Evolutionary conservation across 225 moss, liverwort and hornwort species (phyloP).

Genomic region (Straminergon stramineum): DNA sequence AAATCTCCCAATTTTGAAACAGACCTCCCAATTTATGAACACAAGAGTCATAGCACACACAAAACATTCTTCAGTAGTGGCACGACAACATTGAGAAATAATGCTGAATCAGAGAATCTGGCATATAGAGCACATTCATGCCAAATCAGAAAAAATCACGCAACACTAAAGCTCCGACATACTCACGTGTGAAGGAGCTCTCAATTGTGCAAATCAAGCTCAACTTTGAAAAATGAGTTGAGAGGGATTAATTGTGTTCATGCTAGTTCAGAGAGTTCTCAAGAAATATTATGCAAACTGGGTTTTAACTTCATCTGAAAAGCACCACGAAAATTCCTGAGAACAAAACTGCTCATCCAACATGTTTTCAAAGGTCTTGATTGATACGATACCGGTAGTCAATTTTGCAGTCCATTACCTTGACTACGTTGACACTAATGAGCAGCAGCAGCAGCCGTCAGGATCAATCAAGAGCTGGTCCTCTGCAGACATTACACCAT

Average conservation of each 20-base stretch:
- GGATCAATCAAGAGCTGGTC: background rate
- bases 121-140: background rate
- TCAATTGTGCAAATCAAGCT: background rate
- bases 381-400: background rate
- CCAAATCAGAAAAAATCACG: background rate
- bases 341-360: no score
- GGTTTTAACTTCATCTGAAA: background rate
- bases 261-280: background rate
- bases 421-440: background rate
- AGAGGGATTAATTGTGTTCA: background rate
- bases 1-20: background rate
- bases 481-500: background rate
- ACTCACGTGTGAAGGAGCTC: background rate
- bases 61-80: background rate
- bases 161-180: background rate
- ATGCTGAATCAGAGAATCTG: background rate
- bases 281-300: background rate
- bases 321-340: background rate
- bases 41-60: background rate
- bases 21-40: background rate
- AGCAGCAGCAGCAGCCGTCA: background rate
- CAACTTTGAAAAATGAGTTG: background rate
- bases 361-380: background rate
- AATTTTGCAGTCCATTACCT: background rate
- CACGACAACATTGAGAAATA: background rate